A percentile compares a stretch with the other conserved stretches of the same genome.
Evolutionary conservation across 2,329 filamentous ascomycete genomes (phyloP).

Genomic region (Pyrenochaeta sp.): DNA sequence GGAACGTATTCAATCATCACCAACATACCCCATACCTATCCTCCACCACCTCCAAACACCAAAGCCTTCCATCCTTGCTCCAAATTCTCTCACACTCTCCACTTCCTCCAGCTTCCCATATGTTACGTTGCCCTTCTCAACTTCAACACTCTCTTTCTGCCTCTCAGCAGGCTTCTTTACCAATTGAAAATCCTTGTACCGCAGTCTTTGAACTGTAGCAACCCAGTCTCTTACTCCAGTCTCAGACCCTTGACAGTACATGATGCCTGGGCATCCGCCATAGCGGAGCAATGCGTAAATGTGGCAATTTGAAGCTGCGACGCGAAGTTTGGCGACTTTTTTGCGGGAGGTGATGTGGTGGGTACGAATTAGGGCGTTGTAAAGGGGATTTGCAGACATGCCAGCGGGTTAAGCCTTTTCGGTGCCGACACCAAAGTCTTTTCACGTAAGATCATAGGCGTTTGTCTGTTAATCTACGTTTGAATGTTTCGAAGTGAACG

Average conservation of each 20-base stretch:
- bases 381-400: conserved; percentile 40
- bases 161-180: conserved; percentile 61
- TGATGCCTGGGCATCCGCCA: conserved; percentile 76
- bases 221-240: conserved; percentile 70
- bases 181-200: conserved; percentile 78
- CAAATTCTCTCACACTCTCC: conserved; percentile 71
- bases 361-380: conserved; percentile 74
- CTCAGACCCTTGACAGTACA: conserved; percentile 76
- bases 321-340: conserved; percentile 71
- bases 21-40: conserved; percentile 68
- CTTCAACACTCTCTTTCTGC: conserved; percentile 4
- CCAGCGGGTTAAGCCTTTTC: conserved; percentile 3
- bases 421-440: not conserved
- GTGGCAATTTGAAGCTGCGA: conserved; percentile 68
- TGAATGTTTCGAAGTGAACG: conserved; percentile 1
- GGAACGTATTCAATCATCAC: conserved; percentile 18
- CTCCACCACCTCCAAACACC: conserved; percentile 73
- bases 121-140: conserved; percentile 5
- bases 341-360: conserved; percentile 85
- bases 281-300: conserved; percentile 72
- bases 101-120: conserved; percentile 62
- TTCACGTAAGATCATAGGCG: not conserved
- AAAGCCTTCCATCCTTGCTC: conserved; percentile 65
- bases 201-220: conserved; percentile 66
- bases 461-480: not conserved